These are phyloP conservation scores for Fraxinus angustifolia DNA, from an alignment of 305 asterid genomes.

Conservation along the genomic window DNA sequence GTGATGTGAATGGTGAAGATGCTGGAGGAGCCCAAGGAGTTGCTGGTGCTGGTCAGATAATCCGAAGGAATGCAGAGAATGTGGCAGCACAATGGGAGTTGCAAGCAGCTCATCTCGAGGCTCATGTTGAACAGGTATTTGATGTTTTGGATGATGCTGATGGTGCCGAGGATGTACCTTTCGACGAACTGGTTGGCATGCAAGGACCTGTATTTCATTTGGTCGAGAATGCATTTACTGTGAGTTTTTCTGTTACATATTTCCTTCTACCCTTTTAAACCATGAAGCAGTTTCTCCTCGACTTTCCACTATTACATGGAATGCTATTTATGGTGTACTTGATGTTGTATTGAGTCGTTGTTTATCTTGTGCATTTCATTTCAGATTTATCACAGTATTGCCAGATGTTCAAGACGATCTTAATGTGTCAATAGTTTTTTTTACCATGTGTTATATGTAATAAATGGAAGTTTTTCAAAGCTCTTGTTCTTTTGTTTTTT, in stretches of 20 bases:
- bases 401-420: neutral
- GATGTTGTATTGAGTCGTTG: neutral
- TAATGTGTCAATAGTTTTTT: neutral
- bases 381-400: neutral
- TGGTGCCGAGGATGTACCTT: slow-evolving; percentile 99
- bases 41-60: slow-evolving; percentile 89
- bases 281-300: neutral
- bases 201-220: slow-evolving; percentile 98
- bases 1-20: slow-evolving; percentile 79
- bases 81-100: slow-evolving; percentile 95
- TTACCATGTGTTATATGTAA: neutral
- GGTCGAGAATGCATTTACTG: slow-evolving; percentile 96
- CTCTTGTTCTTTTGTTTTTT: slow-evolving; percentile 1
- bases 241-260: slow-evolving; percentile 36
- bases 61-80: slow-evolving; percentile 91
- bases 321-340: neutral
- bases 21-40: slow-evolving; percentile 80
- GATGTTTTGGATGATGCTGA: slow-evolving; percentile 99
- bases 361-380: neutral
- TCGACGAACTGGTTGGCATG: slow-evolving; percentile 99
- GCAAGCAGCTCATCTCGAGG: slow-evolving; percentile 98
- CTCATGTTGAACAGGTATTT: slow-evolving; percentile 98
- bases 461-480: neutral
- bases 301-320: neutral
- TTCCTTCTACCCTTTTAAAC: neutral